Evolutionary conservation across 2,329 filamentous ascomycete species (phyloP).

Genomic region (Paecilomyces sp.): DNA sequence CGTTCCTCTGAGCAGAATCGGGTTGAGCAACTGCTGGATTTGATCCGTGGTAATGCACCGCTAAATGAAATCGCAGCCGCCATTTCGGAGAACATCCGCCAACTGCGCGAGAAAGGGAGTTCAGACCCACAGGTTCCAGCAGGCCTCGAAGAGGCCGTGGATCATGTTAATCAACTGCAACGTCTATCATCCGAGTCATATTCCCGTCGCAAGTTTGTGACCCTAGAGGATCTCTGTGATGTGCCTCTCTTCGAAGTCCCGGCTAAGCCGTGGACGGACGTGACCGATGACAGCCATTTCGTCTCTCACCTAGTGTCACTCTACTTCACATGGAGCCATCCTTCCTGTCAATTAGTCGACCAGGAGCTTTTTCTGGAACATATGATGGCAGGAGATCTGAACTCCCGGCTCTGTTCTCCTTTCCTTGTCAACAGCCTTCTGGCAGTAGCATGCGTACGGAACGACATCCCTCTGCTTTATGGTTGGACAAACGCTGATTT

Average conservation of each 20-base stretch:
- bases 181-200: background rate
- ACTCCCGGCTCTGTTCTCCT: conserved; percentile 70
- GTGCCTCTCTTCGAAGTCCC: conserved; percentile 26
- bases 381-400: conserved; percentile 24
- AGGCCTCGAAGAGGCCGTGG: background rate
- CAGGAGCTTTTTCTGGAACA: conserved; percentile 63
- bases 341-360: conserved; percentile 75
- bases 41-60: conserved; percentile 21
- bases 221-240: conserved; percentile 9
- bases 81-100: conserved; percentile 5
- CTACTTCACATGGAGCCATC: conserved; percentile 94
- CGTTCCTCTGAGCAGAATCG: conserved; percentile 16
- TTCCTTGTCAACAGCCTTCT: conserved; percentile 84
- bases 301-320: conserved; percentile 79
- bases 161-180: background rate
- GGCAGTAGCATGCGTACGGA: conserved; percentile 41
- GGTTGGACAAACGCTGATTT: conserved; percentile 1
- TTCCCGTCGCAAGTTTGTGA: conserved; percentile 1
- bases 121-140: background rate
- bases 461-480: background rate
- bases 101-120: background rate
- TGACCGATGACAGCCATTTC: conserved; percentile 67
- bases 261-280: conserved; percentile 60
- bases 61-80: conserved; percentile 18
- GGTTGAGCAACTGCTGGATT: conserved; percentile 16